Base-by-base conservation (phyloP, 1,284 basidiomycete species). In the Sphaerobolus stellatus region DNA sequence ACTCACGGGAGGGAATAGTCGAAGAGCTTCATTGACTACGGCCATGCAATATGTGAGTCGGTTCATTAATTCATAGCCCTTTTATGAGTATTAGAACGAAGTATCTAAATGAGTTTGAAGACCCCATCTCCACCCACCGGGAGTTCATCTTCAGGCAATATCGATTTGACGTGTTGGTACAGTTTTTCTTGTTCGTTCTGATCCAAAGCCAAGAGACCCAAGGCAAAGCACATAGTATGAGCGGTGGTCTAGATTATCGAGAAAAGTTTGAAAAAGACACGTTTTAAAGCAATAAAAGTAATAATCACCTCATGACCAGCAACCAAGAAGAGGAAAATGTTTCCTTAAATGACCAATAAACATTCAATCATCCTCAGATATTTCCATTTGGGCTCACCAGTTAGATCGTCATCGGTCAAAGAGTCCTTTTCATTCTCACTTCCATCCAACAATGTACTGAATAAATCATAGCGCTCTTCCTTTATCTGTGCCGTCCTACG, bases 131-230 rank as follows among this genome's bases (percentile, higher is more conserved):
- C 22, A 59, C 74, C 48, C 55, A 81, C 80, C 3, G 77, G 79
- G 25, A 68, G 54, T 33, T 70, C 61, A 16, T 71, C 75, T 44
- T 78, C 73, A 5, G 74, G 66, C 36, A 79, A 62, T 3, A 80
- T 61, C 1, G 61, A 60, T 34, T 70, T 72, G 59, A 86, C 77
- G 47, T 84, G 77, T 36, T 82, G 62, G 59, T 77, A 79, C 8
- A 87, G 65, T 55, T 71, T 78, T 53, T 85, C 81, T 64, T 89
- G 86, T 60, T 81, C 77, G 0, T 84, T 79, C 2, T 76, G 82
- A 62, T 87, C 75, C 18, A 80, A 61, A 0, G 78, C 77, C 2
- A 82, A 68, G 31, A 75, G 66, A 9, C 75, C 83, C 51, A 87
- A 75, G 2, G 79, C 68, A 56, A 81, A 86, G 46, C 76, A 79